phyloP scores from a whole-genome alignment of 2,329 filamentous ascomycete species.

The Colletotrichum sp. region DNA sequence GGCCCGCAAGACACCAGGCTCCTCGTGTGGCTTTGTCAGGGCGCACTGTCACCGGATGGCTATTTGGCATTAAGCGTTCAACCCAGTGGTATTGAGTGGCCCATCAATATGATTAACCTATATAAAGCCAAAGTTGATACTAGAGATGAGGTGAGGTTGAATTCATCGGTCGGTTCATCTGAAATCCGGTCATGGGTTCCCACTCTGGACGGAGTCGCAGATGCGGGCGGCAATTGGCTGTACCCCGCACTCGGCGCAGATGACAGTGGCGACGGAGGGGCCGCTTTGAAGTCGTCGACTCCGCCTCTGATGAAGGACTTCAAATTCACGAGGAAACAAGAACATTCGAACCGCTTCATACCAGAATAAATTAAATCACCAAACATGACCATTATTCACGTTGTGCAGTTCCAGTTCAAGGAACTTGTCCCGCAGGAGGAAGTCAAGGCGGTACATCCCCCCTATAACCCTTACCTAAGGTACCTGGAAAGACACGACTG shows the following conservation, averaged over 20 bases:
- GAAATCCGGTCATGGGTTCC: not conserved
- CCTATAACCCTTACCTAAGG: not conserved
- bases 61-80: too few species aligned
- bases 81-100: too few species aligned
- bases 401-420: conserved; percentile 73
- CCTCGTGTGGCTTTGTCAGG: too few species aligned
- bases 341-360: not conserved
- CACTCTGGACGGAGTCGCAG: not conserved
- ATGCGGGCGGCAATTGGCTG: not conserved
- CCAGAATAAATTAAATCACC: not conserved
- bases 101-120: not conserved
- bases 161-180: not conserved
- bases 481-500: not conserved
- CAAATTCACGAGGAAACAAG: not conserved
- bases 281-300: not conserved
- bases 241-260: not conserved
- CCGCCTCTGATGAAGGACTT: not conserved
- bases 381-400: conserved; percentile 68
- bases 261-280: not conserved
- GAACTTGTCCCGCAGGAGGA: conserved; percentile 49
- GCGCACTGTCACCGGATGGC: too few species aligned
- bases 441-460: conserved; percentile 57
- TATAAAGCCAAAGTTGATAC: fast-evolving
- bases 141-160: not conserved
- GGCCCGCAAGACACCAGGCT: too few species aligned